Conservation (phyloP, 2,329 filamentous ascomycete species). For the Trichoderma sp. region DNA sequence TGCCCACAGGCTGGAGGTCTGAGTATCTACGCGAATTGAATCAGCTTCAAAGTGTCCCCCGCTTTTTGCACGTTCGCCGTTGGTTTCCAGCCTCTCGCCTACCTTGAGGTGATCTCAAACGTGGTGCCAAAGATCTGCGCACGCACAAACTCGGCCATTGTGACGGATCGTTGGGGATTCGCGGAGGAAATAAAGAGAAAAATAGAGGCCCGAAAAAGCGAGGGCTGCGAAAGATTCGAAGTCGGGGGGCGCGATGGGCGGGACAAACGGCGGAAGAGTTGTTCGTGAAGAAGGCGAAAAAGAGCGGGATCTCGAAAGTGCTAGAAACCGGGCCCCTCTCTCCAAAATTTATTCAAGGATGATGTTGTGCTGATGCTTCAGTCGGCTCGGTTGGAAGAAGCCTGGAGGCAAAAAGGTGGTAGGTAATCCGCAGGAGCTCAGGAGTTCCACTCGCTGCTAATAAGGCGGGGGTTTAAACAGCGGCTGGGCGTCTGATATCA, state of each 20-base stretch:
- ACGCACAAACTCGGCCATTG: conserved; percentile 98
- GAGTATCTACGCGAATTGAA: conserved; percentile 70
- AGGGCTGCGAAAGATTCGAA: neutral
- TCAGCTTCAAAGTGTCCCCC: conserved; percentile 2
- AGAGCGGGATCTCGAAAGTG: neutral
- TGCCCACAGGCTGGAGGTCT: conserved; percentile 96
- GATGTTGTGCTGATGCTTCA: conserved; percentile 23
- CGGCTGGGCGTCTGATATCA: conserved; percentile 15
- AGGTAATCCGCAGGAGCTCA: conserved; percentile 15
- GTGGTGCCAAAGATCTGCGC: conserved; percentile 99
- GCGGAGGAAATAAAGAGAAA: neutral
- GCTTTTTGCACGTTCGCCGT: neutral
- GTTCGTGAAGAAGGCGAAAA: neutral
- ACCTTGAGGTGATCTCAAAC: conserved; percentile 99
- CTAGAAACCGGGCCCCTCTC: neutral
- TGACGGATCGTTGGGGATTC: conserved; percentile 42
- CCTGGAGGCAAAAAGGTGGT: conserved; percentile 4
- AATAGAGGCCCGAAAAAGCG: neutral
- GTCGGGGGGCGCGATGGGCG: neutral
- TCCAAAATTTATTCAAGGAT: neutral
- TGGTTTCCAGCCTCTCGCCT: conserved; percentile 36
- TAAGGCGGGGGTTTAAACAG: conserved; percentile 15
- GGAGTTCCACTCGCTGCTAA: conserved; percentile 22
- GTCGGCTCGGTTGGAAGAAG: conserved; percentile 19
- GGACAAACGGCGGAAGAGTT: neutral